These are phyloP conservation scores for Nothophytophthora sp. DNA, from an alignment of 352 stramenopile genomes.

Conservation along the genomic window DNA sequence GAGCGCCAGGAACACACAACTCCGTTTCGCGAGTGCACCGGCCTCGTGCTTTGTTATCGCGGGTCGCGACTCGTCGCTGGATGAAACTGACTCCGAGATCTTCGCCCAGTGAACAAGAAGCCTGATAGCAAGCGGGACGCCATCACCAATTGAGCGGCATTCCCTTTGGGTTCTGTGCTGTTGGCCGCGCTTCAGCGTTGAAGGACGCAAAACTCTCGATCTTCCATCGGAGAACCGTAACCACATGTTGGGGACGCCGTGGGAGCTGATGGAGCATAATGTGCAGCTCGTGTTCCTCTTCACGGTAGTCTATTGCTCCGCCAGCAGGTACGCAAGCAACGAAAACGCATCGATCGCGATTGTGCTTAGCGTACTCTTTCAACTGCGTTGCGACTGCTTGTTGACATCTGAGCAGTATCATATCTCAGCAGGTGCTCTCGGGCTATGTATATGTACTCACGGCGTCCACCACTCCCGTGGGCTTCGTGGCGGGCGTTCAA, in stretches of 20 bases:
- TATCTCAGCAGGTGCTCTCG: slow-evolving; percentile 55
- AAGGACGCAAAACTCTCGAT: neutral
- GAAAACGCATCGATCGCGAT: neutral
- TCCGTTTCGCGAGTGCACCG: no score
- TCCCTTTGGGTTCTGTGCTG: no score
- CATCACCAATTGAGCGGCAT: no score
- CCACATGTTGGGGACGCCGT: slow-evolving; percentile 10
- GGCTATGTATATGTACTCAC: slow-evolving; percentile 67
- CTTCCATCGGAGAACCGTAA: neutral
- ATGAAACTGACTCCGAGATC: no score
- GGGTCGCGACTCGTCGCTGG: no score
- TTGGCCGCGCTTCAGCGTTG: neutral
- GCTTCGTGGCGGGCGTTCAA: slow-evolving; percentile 46
- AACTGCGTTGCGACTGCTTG: no score
- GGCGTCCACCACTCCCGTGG: slow-evolving; percentile 45
- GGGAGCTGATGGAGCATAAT: slow-evolving; percentile 55
- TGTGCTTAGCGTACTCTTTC: neutral
- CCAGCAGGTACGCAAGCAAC: slow-evolving; percentile 40
- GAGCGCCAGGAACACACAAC: no score
- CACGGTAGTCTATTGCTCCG: slow-evolving; percentile 61
- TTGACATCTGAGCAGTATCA: slow-evolving; percentile 35
- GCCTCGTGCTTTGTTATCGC: no score
- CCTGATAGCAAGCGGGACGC: no score
- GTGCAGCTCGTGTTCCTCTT: slow-evolving; percentile 75
- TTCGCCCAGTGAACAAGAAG: no score